Evolutionary conservation across 2,329 filamentous ascomycete genomes (phyloP).

Genomic region (Pyricularia sp.): DNA sequence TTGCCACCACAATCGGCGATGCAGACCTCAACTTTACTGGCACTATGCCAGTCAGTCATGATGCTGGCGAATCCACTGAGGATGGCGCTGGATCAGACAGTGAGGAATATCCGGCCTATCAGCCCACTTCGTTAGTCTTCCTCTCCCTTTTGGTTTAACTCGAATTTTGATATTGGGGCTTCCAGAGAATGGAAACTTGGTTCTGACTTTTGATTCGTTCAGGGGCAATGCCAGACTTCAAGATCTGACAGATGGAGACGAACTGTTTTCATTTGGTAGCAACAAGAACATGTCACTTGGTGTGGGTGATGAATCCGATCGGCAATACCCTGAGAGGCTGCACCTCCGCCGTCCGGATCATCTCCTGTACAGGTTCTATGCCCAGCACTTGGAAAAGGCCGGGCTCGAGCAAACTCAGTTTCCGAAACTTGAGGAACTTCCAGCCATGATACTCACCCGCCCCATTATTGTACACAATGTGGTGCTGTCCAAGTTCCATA

Average conservation of each 20-base stretch:
- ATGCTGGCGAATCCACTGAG: slow-evolving; percentile 26
- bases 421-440: slow-evolving; percentile 33
- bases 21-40: slow-evolving; percentile 28
- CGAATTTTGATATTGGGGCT: no score
- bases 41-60: not conserved
- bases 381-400: slow-evolving; percentile 50
- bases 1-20: slow-evolving; percentile 75
- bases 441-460: slow-evolving; percentile 60
- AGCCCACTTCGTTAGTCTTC: not conserved
- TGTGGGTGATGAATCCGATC: slow-evolving; percentile 90
- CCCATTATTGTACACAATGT: slow-evolving; percentile 74
- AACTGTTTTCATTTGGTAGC: slow-evolving; percentile 89
- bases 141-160: not conserved
- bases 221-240: slow-evolving; percentile 12
- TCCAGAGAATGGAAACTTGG: not conserved
- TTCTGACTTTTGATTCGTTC: slow-evolving; percentile 2
- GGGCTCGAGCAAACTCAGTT: slow-evolving; percentile 9
- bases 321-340: slow-evolving; percentile 85
- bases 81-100: slow-evolving; percentile 36
- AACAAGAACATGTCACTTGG: slow-evolving; percentile 92
- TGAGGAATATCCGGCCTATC: not conserved
- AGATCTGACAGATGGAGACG: slow-evolving; percentile 49
- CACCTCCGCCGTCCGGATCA: slow-evolving; percentile 66
- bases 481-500: slow-evolving; percentile 84
- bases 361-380: slow-evolving; percentile 63